A percentile compares a stretch with the other conserved stretches of the same genome.
These are phyloP conservation scores for Trichoderma hamatum DNA, from an alignment of 2,329 filamentous ascomycete species.

Conservation along the genomic window DNA sequence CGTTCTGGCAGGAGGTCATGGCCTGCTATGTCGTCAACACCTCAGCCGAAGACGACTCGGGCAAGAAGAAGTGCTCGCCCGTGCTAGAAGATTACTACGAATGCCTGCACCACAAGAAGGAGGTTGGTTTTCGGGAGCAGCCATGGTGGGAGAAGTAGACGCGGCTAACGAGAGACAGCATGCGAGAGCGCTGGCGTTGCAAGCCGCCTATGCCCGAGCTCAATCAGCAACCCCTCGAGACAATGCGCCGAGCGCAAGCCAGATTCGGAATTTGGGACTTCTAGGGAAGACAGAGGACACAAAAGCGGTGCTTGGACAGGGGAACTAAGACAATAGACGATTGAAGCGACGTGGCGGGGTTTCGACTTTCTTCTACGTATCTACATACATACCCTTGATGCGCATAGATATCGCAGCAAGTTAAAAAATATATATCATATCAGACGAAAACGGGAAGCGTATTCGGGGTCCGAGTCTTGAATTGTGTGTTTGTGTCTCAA, in stretches of 20 bases:
- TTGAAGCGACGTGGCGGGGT: constrained; percentile 47
- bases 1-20: constrained; percentile 99
- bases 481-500: background rate
- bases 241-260: constrained; percentile 77
- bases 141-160: background rate
- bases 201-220: constrained; percentile 81
- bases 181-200: constrained; percentile 75
- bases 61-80: constrained; percentile 84
- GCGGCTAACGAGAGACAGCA: constrained; percentile 56
- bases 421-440: constrained; percentile 19
- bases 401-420: constrained; percentile 22
- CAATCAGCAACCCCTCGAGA: constrained; percentile 76
- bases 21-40: constrained; percentile 98
- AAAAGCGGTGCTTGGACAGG: constrained; percentile 56
- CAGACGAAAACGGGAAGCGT: background rate
- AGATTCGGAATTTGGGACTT: constrained; percentile 85
- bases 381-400: background rate
- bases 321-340: constrained; percentile 30
- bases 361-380: constrained; percentile 8
- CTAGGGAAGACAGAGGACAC: constrained; percentile 82
- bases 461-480: background rate
- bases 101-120: constrained; percentile 98
- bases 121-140: constrained; percentile 62
- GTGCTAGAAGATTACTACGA: constrained; percentile 97
- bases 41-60: constrained; percentile 72